phyloP scores from a whole-genome alignment of 2,329 filamentous ascomycete species.

The Botrytis deweyae region DNA sequence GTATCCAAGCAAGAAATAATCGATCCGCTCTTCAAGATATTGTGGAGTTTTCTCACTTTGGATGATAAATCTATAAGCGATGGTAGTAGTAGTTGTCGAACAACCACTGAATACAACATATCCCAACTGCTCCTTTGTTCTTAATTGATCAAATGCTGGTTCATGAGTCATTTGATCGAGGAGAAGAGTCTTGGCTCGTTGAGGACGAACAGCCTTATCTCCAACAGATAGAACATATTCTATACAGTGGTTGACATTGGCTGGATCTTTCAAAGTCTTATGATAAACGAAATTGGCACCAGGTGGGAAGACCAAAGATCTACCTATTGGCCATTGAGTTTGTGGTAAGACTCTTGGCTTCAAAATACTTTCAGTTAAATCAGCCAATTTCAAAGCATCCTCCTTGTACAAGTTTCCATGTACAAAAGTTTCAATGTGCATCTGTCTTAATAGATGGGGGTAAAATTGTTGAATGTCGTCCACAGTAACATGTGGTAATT shows the following conservation, averaged over 20 bases:
- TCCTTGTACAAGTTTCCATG: conserved; percentile 95
- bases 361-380: conserved; percentile 76
- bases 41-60: conserved; percentile 85
- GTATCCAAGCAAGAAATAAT: conserved; percentile 74
- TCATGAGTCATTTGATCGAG: conserved; percentile 90
- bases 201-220: conserved; percentile 62
- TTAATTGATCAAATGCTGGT: conserved; percentile 88
- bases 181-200: conserved; percentile 75
- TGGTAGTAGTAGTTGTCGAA: conserved; percentile 69
- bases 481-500: conserved; percentile 71
- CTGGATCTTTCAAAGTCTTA: conserved; percentile 77
- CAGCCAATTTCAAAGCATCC: conserved; percentile 81
- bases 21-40: conserved; percentile 85
- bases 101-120: conserved; percentile 91
- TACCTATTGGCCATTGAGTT: conserved; percentile 75
- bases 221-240: conserved; percentile 75
- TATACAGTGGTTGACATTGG: conserved; percentile 85
- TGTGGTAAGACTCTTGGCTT: conserved; percentile 71
- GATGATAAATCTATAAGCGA: conserved; percentile 85
- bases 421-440: conserved; percentile 83
- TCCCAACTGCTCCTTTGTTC: conserved; percentile 95
- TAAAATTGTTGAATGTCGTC: conserved; percentile 76
- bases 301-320: conserved; percentile 73
- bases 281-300: conserved; percentile 84
- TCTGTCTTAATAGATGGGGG: conserved; percentile 75